Percentiles rank a stretch among this genome's conserved stretches.
phyloP scores from a whole-genome alignment of 176 grass and related monocot species.

The Cenchrus americanus region DNA sequence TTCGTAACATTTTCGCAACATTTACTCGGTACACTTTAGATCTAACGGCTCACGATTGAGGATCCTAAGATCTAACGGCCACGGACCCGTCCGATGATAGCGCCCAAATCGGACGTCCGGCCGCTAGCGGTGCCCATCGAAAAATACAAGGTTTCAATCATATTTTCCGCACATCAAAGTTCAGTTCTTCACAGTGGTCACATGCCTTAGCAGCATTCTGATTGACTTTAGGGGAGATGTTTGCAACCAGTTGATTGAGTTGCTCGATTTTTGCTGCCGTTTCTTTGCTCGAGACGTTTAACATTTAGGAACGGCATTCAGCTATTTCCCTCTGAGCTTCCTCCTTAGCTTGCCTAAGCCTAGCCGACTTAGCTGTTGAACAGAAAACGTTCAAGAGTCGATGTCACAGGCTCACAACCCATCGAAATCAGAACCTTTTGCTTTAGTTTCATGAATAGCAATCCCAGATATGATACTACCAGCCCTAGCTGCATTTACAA shows the following conservation, averaged over 20 bases:
- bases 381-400: slow-evolving; percentile 2
- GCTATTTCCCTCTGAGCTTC: slow-evolving; percentile 84
- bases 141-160: slow-evolving; percentile 30
- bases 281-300: too few relatives aligned
- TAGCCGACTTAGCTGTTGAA: slow-evolving; percentile 68
- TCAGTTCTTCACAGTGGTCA: slow-evolving; percentile 83
- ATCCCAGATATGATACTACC: slow-evolving; percentile 44
- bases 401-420: too few relatives aligned
- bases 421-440: not conserved
- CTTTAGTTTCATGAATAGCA: too few relatives aligned
- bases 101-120: too few relatives aligned
- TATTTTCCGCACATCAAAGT: not conserved
- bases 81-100: too few relatives aligned
- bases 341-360: slow-evolving; percentile 93
- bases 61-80: too few relatives aligned
- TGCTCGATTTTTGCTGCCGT: too few relatives aligned
- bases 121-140: too few relatives aligned
- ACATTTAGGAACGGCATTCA: slow-evolving; percentile 69
- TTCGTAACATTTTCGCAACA: too few relatives aligned
- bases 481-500: slow-evolving; percentile 68
- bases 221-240: slow-evolving; percentile 68
- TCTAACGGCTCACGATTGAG: too few relatives aligned
- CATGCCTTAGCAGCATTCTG: slow-evolving; percentile 86
- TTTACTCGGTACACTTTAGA: too few relatives aligned
- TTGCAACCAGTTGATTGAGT: slow-evolving; percentile 61